Evolutionary conservation across 1,139 yeast genomes (phyloP).

Genomic region (Geotrichum klebahnii): DNA sequence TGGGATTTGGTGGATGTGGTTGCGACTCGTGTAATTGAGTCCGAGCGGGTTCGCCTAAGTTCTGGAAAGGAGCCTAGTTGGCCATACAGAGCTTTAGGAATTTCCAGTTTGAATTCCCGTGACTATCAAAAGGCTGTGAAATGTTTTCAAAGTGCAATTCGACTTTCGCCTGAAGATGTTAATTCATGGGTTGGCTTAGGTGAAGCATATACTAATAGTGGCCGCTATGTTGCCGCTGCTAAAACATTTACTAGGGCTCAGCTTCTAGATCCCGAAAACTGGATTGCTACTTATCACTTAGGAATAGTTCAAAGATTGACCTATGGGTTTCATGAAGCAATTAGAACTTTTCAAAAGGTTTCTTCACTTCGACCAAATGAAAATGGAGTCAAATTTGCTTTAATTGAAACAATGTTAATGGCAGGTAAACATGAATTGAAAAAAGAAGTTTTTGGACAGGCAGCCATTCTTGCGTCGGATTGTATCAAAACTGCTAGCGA

Average conservation of each 20-base stretch:
- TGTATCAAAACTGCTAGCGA: constrained; percentile 40
- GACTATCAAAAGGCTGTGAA: constrained; percentile 79
- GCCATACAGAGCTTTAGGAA: constrained; percentile 88
- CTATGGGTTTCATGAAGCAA: constrained; percentile 51
- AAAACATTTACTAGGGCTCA: constrained; percentile 73
- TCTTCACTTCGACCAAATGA: constrained; percentile 47
- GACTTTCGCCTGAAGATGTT: constrained; percentile 61
- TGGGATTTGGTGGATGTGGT: constrained; percentile 85
- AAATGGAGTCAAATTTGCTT: constrained; percentile 53
- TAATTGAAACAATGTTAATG: constrained; percentile 55
- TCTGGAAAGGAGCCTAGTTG: constrained; percentile 48
- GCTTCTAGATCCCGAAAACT: constrained; percentile 48
- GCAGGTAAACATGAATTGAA: constrained; percentile 52
- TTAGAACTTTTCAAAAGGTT: constrained; percentile 45
- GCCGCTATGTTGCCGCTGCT: constrained; percentile 78
- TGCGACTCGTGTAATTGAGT: constrained; percentile 53
- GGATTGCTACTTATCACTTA: constrained; percentile 63
- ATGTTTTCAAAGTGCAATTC: constrained; percentile 79
- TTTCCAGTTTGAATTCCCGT: constrained; percentile 66
- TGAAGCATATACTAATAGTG: constrained; percentile 82
- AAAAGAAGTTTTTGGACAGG: constrained; percentile 65
- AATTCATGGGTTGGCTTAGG: constrained; percentile 93
- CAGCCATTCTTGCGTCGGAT: constrained; percentile 47
- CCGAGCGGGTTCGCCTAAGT: constrained; percentile 49
- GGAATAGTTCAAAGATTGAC: constrained; percentile 57